Base-by-base conservation (phyloP, 202 grass and related monocot genomes). In the Panicum virgatum region DNA sequence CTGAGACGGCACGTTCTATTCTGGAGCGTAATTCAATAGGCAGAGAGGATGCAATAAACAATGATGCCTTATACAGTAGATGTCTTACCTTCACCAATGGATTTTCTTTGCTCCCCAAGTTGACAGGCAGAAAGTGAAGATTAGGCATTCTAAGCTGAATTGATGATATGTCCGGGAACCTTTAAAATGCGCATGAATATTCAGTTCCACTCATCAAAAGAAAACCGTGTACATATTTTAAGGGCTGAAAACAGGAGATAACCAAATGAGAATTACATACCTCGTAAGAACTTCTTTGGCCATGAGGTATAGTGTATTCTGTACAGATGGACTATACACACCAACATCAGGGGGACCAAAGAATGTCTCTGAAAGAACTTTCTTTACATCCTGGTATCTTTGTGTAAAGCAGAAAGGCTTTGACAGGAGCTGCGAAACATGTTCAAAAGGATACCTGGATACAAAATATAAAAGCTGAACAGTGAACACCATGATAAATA, bases 271-370 rank as follows among this genome's bases (percentile, higher is more conserved):
- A 67, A 54, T 73, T 26, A 37, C 67, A 51, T 58, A 98, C 96
- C 88, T 98, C 38, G 81, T 91, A 66, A 98, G 92, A 85, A 98
- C 92, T 83, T 90, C 92, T 79, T 86, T 89, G 22, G 83, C 92
- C 90, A 96, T 93, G 45, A 98, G 82, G 80, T 88, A 98, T 20
- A 98, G 67, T 50, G 96, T 96, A 63, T 96, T 96, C 82, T 98
- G 96, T 72, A 98, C 92, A 5, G 96, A 98, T 36, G 96, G 92
- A 61, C 96, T 98, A 83, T 93, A 98, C n/a, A 98, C 92, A 34
- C 96, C 96, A 62, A 90, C 86, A 76, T 93, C 83, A 25, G 83
- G 66, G 26, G 96, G 89, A 30, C 92, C 92, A 79, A 98, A 98
- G 88, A 98, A 98, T 12, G 92, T 93, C 4, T 91, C 91, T 6